Conservation (phyloP, 106 monocot genomes). For the Platanthera guangdongensis region DNA sequence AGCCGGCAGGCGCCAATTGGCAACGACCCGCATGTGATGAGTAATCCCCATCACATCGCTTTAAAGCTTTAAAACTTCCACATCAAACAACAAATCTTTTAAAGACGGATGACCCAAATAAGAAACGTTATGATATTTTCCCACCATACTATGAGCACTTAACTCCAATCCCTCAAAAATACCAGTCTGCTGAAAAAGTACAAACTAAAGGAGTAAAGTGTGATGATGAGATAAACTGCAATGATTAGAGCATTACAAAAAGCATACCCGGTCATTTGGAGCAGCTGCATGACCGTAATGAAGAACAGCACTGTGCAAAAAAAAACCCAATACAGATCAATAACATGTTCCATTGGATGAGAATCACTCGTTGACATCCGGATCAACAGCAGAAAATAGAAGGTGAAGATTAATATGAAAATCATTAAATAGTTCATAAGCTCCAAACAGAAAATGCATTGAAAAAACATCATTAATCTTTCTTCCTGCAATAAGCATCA, state of each 20-base stretch:
- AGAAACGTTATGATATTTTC: not conserved
- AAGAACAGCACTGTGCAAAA: slow-evolving; percentile 75
- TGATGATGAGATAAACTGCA: not conserved
- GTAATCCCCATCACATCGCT: no score
- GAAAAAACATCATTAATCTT: not conserved
- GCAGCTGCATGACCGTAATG: slow-evolving; percentile 99
- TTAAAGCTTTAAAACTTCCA: not conserved
- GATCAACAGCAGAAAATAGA: not conserved
- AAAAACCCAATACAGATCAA: not conserved
- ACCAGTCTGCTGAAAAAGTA: not conserved
- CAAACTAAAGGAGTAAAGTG: not conserved
- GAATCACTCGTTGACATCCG: not conserved
- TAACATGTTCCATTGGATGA: not conserved
- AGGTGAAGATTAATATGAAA: not conserved
- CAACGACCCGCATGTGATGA: no score
- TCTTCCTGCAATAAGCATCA: not conserved
- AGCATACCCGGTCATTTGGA: slow-evolving; percentile 84
- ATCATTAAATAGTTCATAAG: not conserved
- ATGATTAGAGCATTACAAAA: not conserved
- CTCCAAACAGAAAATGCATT: not conserved
- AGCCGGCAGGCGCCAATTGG: no score
- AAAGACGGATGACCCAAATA: not conserved
- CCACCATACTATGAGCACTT: not conserved
- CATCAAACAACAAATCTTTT: not conserved
- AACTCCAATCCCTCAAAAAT: not conserved